Conservation (phyloP, 2,329 filamentous ascomycete genomes). For the Monosporascus cannonballus region DNA sequence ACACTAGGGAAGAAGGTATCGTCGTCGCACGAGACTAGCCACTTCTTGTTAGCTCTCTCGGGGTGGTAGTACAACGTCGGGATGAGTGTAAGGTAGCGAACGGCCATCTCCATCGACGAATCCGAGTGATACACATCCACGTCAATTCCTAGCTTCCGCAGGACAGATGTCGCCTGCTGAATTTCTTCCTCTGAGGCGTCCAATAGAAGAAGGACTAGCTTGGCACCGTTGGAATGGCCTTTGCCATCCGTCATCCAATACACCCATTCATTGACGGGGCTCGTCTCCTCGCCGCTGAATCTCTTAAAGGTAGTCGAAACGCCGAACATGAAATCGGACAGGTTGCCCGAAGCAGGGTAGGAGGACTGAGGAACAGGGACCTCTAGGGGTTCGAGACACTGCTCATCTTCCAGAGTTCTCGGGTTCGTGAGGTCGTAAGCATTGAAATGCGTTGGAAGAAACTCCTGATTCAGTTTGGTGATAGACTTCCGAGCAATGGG, state of each 20-base stretch:
- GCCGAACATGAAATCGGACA: slow-evolving; percentile 53
- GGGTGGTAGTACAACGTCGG: slow-evolving; percentile 48
- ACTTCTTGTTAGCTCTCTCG: slow-evolving; percentile 44
- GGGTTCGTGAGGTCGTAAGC: slow-evolving; percentile 40
- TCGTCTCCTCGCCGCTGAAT: slow-evolving; percentile 45
- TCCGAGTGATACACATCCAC: slow-evolving; percentile 52
- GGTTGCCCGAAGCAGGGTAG: slow-evolving; percentile 43
- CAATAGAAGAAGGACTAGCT: slow-evolving; percentile 47
- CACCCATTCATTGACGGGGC: slow-evolving; percentile 51
- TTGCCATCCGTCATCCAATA: slow-evolving; percentile 54
- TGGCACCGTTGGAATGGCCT: slow-evolving; percentile 50
- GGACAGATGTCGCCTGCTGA: slow-evolving; percentile 38
- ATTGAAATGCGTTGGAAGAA: slow-evolving; percentile 41
- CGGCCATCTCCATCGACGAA: slow-evolving; percentile 48
- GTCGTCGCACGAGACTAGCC: slow-evolving; percentile 58
- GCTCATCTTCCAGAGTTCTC: slow-evolving; percentile 31
- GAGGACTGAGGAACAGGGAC: slow-evolving; percentile 46
- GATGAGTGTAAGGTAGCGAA: slow-evolving; percentile 50
- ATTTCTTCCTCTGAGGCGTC: slow-evolving; percentile 47
- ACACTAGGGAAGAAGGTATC: slow-evolving; percentile 61
- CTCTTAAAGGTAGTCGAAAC: slow-evolving; percentile 53
- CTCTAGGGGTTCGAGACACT: slow-evolving; percentile 43
- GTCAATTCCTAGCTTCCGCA: slow-evolving; percentile 46
- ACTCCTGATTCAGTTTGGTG: slow-evolving; percentile 42
- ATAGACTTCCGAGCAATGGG: slow-evolving; percentile 44